Evolutionary conservation across 306 rosid species (phyloP).

Genomic region (Rosa persica): DNA sequence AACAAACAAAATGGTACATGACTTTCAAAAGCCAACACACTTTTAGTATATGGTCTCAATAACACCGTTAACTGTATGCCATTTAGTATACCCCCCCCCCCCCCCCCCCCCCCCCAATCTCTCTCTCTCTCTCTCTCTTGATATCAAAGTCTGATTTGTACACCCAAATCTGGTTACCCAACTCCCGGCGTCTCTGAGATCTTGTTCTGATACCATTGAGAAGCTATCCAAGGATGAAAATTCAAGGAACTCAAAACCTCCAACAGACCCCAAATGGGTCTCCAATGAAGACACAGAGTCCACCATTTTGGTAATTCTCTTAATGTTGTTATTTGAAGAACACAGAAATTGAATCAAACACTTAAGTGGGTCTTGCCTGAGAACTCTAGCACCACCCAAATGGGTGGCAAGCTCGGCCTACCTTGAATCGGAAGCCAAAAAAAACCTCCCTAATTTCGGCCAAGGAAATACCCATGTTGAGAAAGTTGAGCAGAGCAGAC

Average conservation of each 20-base stretch:
- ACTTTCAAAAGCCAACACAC: no score
- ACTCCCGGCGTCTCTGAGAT: conserved; percentile 71
- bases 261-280: conserved; percentile 54
- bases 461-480: conserved; percentile 65
- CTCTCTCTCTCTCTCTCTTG: no score
- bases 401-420: conserved; percentile 56
- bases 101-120: no score
- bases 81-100: no score
- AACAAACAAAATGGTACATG: no score
- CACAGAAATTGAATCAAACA: conserved; percentile 89
- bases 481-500: conserved; percentile 58
- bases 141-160: no score
- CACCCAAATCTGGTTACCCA: no score
- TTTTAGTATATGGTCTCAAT: no score
- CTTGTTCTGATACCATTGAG: conserved; percentile 56
- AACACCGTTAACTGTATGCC: no score
- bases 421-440: conserved; percentile 60
- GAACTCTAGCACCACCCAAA: conserved; percentile 76
- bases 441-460: conserved; percentile 57
- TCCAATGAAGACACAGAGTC: conserved; percentile 76
- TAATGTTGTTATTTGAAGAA: conserved; percentile 82
- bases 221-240: conserved; percentile 68
- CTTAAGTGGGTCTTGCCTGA: conserved; percentile 88
- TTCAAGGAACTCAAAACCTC: conserved; percentile 58
- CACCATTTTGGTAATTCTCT: conserved; percentile 89